A percentile compares a stretch with the other conserved stretches of the same genome.
Conservation (phyloP, 2,329 filamentous ascomycete species). For the Aspergillus alliaceus region DNA sequence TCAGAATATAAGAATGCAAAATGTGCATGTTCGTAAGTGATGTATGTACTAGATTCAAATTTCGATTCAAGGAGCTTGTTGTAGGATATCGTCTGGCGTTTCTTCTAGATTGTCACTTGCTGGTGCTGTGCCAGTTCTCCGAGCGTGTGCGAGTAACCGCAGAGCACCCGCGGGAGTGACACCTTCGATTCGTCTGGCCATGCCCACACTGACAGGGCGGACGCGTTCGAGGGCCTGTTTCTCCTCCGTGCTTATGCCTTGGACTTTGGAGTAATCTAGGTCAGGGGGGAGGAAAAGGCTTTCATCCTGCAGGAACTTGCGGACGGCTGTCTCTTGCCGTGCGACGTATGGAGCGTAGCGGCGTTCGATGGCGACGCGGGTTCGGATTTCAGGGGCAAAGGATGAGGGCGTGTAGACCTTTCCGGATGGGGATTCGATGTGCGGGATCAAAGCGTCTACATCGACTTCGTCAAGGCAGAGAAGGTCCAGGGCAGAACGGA, state of each 20-base stretch:
- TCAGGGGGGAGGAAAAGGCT: constrained; percentile 68
- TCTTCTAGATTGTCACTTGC: constrained; percentile 11
- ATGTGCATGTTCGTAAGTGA: neutral
- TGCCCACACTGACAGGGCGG: constrained; percentile 79
- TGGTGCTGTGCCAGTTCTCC: constrained; percentile 9
- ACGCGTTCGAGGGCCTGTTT: constrained; percentile 67
- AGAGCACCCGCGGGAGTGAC: constrained; percentile 50
- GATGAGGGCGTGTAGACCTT: constrained; percentile 51
- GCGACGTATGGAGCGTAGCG: constrained; percentile 83
- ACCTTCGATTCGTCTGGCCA: constrained; percentile 85
- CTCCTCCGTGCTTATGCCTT: constrained; percentile 78
- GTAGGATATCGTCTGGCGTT: constrained; percentile 16
- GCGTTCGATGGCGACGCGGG: constrained; percentile 76
- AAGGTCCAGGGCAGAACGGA: constrained; percentile 75
- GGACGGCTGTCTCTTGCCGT: constrained; percentile 67
- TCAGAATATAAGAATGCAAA: neutral
- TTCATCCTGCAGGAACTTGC: constrained; percentile 74
- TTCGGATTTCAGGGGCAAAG: constrained; percentile 56
- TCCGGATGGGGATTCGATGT: constrained; percentile 46
- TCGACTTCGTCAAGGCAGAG: constrained; percentile 66
- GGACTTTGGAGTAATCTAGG: constrained; percentile 72
- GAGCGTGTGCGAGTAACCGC: constrained; percentile 44
- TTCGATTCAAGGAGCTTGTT: constrained; percentile 5
- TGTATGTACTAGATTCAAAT: neutral
- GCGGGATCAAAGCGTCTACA: constrained; percentile 56